These are phyloP conservation scores for Elsinoe australis DNA, from an alignment of 2,329 filamentous ascomycete genomes.

Conservation along the genomic window DNA sequence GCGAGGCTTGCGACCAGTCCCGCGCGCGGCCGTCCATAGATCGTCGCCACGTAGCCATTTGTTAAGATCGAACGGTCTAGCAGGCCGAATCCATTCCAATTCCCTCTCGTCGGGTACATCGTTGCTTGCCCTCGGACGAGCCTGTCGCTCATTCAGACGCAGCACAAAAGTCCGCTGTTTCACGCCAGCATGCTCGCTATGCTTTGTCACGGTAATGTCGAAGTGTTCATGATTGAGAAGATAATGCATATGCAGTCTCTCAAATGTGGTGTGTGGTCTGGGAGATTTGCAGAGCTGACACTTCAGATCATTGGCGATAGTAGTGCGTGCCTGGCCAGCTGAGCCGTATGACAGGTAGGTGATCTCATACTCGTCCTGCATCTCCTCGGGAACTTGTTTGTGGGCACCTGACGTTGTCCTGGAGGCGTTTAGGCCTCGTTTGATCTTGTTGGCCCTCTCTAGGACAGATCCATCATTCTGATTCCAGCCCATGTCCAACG, in stretches of 20 bases:
- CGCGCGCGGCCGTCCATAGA: constrained; percentile 25
- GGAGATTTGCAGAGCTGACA: constrained; percentile 25
- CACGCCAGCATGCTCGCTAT: constrained; percentile 18
- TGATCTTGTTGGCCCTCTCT: too few species aligned
- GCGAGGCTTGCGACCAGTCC: neutral
- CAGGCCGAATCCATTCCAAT: constrained; percentile 30
- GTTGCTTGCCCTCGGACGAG: constrained; percentile 24
- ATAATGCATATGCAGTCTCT: constrained; percentile 32
- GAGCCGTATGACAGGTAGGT: constrained; percentile 19
- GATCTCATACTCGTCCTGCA: constrained; percentile 10
- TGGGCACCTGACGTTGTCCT: too few species aligned
- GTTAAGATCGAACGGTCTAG: constrained; percentile 30
- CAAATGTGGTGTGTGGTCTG: constrained; percentile 25
- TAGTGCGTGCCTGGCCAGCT: constrained; percentile 7
- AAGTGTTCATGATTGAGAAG: constrained; percentile 32
- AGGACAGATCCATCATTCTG: neutral
- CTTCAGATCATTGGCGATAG: constrained; percentile 20
- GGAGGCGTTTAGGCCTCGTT: neutral
- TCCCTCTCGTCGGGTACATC: constrained; percentile 26
- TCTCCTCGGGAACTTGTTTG: too few species aligned
- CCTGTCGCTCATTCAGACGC: constrained; percentile 17
- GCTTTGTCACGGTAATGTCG: constrained; percentile 24
- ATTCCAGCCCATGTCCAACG: constrained; percentile 25
- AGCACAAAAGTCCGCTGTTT: constrained; percentile 21
- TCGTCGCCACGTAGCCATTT: constrained; percentile 32